Conservation (phyloP, 2,329 filamentous ascomycete species). For the Cladorrhinum sp. region DNA sequence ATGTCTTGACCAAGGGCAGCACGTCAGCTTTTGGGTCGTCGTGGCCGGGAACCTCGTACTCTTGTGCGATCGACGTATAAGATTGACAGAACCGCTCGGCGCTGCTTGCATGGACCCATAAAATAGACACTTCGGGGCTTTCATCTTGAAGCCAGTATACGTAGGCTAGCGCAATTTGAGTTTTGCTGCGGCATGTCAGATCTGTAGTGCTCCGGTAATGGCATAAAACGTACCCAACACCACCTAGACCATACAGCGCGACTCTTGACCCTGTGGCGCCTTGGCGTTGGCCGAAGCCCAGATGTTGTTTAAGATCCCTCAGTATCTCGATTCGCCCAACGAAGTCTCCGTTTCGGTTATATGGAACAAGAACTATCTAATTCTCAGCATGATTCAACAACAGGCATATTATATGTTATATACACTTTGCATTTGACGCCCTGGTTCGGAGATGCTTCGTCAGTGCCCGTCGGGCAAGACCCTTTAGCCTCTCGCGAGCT, state of each 20-base stretch:
- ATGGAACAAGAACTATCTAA: constrained; percentile 24
- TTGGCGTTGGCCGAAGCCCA: background rate
- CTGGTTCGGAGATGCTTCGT: too few species aligned
- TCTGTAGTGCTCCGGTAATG: constrained; percentile 14
- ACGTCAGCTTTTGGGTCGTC: constrained; percentile 26
- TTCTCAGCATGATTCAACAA: too few species aligned
- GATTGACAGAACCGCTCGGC: constrained; percentile 30
- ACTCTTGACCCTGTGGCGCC: too few species aligned
- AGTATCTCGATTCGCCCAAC: constrained; percentile 15
- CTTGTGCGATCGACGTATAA: constrained; percentile 28
- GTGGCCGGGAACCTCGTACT: constrained; percentile 26
- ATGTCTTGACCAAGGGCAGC: constrained; percentile 28
- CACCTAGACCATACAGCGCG: constrained; percentile 28
- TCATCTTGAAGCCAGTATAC: too few species aligned
- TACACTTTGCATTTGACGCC: too few species aligned
- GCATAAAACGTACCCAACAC: constrained; percentile 25
- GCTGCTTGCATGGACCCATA: constrained; percentile 32
- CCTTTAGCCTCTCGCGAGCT: too few species aligned
- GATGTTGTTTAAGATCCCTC: constrained; percentile 5
- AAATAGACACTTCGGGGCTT: too few species aligned
- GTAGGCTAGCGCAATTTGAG: constrained; percentile 33
- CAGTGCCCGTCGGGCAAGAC: too few species aligned
- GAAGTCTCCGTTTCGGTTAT: constrained; percentile 15
- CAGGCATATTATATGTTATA: too few species aligned
- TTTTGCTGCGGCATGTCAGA: constrained; percentile 28